Conservation (phyloP, 1,139 yeast species). For the Sugiyamaella novakii region DNA sequence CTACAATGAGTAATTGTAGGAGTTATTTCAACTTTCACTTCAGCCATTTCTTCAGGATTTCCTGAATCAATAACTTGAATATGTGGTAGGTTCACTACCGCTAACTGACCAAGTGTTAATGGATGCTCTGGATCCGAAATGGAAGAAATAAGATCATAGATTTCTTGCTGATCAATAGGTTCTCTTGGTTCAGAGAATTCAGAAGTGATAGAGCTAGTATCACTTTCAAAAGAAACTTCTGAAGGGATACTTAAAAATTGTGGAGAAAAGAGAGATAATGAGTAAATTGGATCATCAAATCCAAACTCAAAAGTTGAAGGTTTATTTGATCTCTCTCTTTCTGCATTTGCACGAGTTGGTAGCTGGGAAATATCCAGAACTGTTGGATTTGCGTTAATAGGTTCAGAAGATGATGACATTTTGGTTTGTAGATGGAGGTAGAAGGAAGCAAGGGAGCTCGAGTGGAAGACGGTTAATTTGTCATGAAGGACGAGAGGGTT, state of each 20-base stretch:
- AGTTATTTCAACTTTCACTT: conserved; percentile 80
- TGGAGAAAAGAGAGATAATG: conserved; percentile 31
- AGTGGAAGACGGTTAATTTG: not conserved
- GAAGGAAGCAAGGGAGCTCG: not conserved
- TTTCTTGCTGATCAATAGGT: conserved; percentile 75
- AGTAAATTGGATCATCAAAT: conserved; percentile 24
- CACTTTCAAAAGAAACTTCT: conserved; percentile 2
- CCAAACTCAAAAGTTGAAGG: conserved; percentile 1
- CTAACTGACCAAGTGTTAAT: conserved; percentile 86
- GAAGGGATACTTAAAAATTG: conserved; percentile 7
- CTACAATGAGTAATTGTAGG: conserved; percentile 99
- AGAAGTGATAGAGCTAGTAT: conserved; percentile 15
- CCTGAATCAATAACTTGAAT: conserved; percentile 66
- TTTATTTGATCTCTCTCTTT: conserved; percentile 8
- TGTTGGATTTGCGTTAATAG: conserved; percentile 90
- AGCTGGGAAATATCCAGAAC: conserved; percentile 73
- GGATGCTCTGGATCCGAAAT: conserved; percentile 99
- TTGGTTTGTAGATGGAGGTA: conserved; percentile 2
- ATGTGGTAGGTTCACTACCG: conserved; percentile 86
- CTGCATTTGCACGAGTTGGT: conserved; percentile 60
- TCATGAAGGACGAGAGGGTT: not conserved
- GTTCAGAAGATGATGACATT: conserved; percentile 57
- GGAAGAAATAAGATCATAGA: conserved; percentile 74
- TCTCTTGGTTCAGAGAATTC: conserved; percentile 43
- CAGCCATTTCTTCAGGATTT: conserved; percentile 59